Base-by-base conservation (phyloP, 371 early-diverging fungal genomes). In the Mucor indicus region DNA sequence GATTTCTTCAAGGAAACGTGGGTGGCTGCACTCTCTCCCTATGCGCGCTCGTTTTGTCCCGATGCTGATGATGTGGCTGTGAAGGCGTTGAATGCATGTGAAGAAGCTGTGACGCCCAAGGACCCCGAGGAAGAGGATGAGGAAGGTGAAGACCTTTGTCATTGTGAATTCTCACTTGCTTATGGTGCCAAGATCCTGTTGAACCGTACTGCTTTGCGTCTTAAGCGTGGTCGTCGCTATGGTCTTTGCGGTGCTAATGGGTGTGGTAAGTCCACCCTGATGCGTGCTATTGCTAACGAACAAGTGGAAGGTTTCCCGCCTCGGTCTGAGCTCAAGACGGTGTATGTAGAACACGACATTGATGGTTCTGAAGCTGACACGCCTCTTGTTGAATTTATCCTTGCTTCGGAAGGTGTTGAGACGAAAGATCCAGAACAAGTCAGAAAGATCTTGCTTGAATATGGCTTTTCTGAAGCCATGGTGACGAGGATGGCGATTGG, bases 181-280 rank as follows among this genome's bases (percentile, higher is more conserved):
- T 89, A 89, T 63, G 90, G 91, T 61, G 87, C 83, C 43, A 86
- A 85, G 86, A 84, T 89, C 71, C 64, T 89, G 49, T 68, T 91
- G 36, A 89, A 87, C 71, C 79, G 85, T 58, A 86, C 90, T 38
- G 63, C 74, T 48, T 76, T 91, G 48, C 81, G 77, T 57, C 75
- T 89, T 29, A 83, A 81, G 66, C 79, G 86, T 49, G 91, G 91
- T 51, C 81, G 80, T 54, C 83, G 87, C 36, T 91, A 91, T 70
- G 91, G 89, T 53, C 72, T 91, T 23, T 88, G 88, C 69, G 91
- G 91, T 44, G 77, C 76, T 40, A 94, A 92, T 70, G 95, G 92
- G 36, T 81, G 87, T 53, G 95, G 95, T 56, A 94, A 94, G 61
- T 82, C 89, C 21, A 92, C 95, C 29, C 70, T 94, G 29, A 85